phyloP scores from a whole-genome alignment of 2,329 filamentous ascomycete genomes.

The Colletotrichum sp. region DNA sequence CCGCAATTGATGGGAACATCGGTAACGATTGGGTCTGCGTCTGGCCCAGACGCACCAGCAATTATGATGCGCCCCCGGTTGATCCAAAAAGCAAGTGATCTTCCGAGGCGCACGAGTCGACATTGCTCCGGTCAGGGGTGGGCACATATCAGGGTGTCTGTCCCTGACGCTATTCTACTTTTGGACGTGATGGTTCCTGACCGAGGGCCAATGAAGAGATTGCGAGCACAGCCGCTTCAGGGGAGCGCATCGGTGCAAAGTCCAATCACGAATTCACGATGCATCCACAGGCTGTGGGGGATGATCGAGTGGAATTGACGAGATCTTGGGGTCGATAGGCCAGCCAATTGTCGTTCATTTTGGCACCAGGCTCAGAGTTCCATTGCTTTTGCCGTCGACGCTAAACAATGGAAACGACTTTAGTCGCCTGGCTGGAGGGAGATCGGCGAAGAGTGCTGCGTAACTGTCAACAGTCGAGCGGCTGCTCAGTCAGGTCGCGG shows the following conservation, averaged over 20 bases:
- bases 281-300: neutral
- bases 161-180: neutral
- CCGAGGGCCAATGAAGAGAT: neutral
- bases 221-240: neutral
- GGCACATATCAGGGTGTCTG: neutral
- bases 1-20: neutral
- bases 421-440: neutral
- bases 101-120: neutral
- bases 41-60: neutral
- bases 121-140: neutral
- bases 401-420: neutral
- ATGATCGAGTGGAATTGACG: neutral
- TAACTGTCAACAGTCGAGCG: neutral
- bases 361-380: neutral
- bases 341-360: neutral
- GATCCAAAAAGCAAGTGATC: neutral
- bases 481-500: neutral
- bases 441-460: neutral
- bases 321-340: neutral
- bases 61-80: neutral
- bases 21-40: neutral
- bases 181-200: neutral
- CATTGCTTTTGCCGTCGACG: neutral
- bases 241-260: neutral
- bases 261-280: neutral